phyloP scores from a whole-genome alignment of 495 filamentous ascomycete genomes.

The Emericellopsis terricola region DNA sequence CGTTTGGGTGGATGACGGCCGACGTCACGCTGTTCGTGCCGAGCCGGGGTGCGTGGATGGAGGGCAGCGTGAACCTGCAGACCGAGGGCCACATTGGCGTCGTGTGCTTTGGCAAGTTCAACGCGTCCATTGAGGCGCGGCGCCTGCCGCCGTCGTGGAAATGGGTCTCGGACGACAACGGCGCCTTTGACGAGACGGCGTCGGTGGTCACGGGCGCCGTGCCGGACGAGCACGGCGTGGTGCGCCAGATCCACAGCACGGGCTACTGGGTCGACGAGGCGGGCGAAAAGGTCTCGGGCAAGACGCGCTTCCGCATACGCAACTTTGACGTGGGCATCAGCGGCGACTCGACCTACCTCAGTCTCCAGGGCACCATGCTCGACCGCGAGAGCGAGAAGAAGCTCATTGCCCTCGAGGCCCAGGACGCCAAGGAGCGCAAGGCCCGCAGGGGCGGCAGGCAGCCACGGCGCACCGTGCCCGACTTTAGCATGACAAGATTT shows the following conservation, averaged over 20 bases:
- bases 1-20: slow-evolving; percentile 27
- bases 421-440: slow-evolving; percentile 14
- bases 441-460: slow-evolving; percentile 12
- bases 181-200: slow-evolving; percentile 8
- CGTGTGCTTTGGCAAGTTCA: slow-evolving; percentile 30
- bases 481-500: slow-evolving; percentile 31
- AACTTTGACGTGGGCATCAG: slow-evolving; percentile 30
- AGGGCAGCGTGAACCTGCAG: slow-evolving; percentile 28
- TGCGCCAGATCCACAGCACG: slow-evolving; percentile 24
- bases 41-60: slow-evolving; percentile 26
- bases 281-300: slow-evolving; percentile 17
- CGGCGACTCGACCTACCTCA: slow-evolving; percentile 28
- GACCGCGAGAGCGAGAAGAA: slow-evolving; percentile 20
- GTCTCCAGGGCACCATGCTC: slow-evolving; percentile 28
- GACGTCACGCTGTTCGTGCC: slow-evolving; percentile 27
- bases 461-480: slow-evolving; percentile 19
- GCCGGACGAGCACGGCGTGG: background rate
- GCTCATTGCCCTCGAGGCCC: slow-evolving; percentile 17
- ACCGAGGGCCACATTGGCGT: slow-evolving; percentile 29
- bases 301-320: slow-evolving; percentile 29
- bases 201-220: slow-evolving; percentile 11
- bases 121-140: slow-evolving; percentile 28
- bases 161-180: slow-evolving; percentile 18
- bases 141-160: slow-evolving; percentile 25
- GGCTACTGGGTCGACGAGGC: slow-evolving; percentile 27